A percentile compares a stretch with the other conserved stretches of the same genome.
phyloP scores from a whole-genome alignment of 2,329 filamentous ascomycete genomes.

The Mycogone perniciosa region DNA sequence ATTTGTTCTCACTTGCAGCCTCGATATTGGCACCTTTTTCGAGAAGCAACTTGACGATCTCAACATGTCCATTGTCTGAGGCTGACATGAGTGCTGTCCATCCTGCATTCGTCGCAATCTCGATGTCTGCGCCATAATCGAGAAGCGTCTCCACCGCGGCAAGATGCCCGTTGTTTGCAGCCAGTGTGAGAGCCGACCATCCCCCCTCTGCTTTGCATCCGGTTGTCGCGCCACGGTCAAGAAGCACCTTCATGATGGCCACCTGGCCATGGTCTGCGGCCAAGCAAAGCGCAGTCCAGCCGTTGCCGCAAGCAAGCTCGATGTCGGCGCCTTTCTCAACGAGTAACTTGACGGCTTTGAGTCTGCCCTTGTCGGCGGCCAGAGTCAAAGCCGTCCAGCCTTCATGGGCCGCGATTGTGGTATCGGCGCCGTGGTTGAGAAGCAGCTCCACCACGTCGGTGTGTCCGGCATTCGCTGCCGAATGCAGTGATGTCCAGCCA shows the following conservation, averaged over 20 bases:
- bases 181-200: constrained; percentile 4
- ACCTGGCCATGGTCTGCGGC: constrained; percentile 8
- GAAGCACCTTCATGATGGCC: background rate
- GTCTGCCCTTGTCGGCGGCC: constrained; percentile 2
- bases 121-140: constrained; percentile 5
- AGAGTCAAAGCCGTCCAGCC: constrained; percentile 9
- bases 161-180: constrained; percentile 5
- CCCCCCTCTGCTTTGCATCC: background rate
- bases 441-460: constrained; percentile 6
- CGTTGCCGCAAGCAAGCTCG: background rate
- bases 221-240: constrained; percentile 6
- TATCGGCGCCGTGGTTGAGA: constrained; percentile 5
- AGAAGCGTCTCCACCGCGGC: constrained; percentile 1
- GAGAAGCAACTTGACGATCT: constrained; percentile 6
- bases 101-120: background rate
- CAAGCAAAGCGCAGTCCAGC: constrained; percentile 10
- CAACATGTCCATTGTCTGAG: constrained; percentile 1
- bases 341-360: constrained; percentile 1
- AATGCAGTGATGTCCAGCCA: constrained; percentile 11
- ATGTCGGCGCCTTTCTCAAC: constrained; percentile 3
- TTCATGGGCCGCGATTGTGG: background rate
- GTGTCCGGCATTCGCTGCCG: constrained; percentile 6
- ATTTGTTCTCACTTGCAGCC: constrained; percentile 2
- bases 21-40: constrained; percentile 5
- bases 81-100: constrained; percentile 12